phyloP scores from a whole-genome alignment of 805 yeast genomes.

The Wickerhamia fluorescens region DNA sequence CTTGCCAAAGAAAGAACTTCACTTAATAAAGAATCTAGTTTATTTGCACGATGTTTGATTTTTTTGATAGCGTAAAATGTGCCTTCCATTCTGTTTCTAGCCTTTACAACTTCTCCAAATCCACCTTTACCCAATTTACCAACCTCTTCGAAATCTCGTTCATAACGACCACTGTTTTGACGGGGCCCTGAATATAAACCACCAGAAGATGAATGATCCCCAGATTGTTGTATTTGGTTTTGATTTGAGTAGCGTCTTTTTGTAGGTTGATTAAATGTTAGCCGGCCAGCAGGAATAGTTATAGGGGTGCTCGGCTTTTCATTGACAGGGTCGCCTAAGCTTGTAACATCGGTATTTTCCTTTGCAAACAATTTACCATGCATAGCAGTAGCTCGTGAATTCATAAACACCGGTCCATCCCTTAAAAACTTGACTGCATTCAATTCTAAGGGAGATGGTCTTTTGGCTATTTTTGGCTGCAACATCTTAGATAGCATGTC shows the following conservation, averaged over 20 bases:
- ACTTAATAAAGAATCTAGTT: slow-evolving; percentile 71
- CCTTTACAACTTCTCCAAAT: slow-evolving; percentile 97
- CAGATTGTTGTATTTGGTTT: slow-evolving; percentile 1
- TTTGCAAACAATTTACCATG: slow-evolving; percentile 2
- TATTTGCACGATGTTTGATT: slow-evolving; percentile 74
- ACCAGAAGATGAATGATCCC: background rate
- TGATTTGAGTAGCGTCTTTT: slow-evolving; percentile 19
- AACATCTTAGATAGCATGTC: slow-evolving; percentile 66
- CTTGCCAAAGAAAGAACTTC: slow-evolving; percentile 92
- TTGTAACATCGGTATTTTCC: background rate
- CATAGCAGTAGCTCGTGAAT: background rate
- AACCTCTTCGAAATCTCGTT: slow-evolving; percentile 90
- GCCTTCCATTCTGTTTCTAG: slow-evolving; percentile 88
- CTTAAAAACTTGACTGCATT: slow-evolving; percentile 79
- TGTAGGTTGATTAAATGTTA: too few species aligned
- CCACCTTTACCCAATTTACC: slow-evolving; percentile 92
- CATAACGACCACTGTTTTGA: slow-evolving; percentile 58
- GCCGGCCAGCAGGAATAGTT: background rate
- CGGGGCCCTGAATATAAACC: slow-evolving; percentile 2
- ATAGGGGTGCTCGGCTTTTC: background rate
- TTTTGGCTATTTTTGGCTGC: slow-evolving; percentile 53
- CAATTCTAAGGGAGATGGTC: slow-evolving; percentile 80
- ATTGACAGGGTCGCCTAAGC: slow-evolving; percentile 1
- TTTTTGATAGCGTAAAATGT: slow-evolving; percentile 92
- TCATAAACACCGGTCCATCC: slow-evolving; percentile 46